These are phyloP conservation scores for Protea cynaroides DNA, from an alignment of 164 flowering plant species.

Conservation along the genomic window DNA sequence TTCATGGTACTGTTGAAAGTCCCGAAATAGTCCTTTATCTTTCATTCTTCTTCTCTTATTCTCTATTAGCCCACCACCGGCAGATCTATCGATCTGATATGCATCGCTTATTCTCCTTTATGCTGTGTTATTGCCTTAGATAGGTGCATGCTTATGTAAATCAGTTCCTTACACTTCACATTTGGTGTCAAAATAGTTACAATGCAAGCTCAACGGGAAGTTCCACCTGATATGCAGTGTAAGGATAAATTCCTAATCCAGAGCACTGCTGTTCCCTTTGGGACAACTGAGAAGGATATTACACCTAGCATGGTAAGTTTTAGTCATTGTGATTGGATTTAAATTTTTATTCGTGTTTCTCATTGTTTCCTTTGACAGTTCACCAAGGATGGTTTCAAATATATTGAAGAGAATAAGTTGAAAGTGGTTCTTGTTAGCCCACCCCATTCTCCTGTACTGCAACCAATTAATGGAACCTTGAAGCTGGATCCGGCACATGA, in stretches of 20 bases:
- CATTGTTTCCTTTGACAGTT: constrained; percentile 46
- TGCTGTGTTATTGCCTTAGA: neutral
- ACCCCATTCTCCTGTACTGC: constrained; percentile 46
- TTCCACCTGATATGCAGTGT: constrained; percentile 64
- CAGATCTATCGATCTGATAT: too few species aligned
- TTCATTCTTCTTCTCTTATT: too few species aligned
- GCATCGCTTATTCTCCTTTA: too few species aligned
- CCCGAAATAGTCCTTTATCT: too few species aligned
- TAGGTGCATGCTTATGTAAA: neutral
- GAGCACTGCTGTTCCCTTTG: constrained; percentile 62
- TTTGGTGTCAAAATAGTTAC: constrained; percentile 39
- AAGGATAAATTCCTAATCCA: constrained; percentile 88
- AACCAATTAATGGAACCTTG: constrained; percentile 35
- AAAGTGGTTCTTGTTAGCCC: constrained; percentile 56
- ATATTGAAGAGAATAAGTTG: constrained; percentile 72
- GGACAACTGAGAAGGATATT: constrained; percentile 55
- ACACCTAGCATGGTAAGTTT: constrained; percentile 45
- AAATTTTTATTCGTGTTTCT: constrained; percentile 12
- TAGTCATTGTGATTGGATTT: constrained; percentile 5
- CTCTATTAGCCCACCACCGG: too few species aligned
- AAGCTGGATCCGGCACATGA: constrained; percentile 27
- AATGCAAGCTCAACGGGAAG: constrained; percentile 68
- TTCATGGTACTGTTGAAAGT: too few species aligned
- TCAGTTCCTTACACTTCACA: neutral
- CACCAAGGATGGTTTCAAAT: constrained; percentile 47